Base-by-base conservation (phyloP, 2,329 filamentous ascomycete genomes). In the Fusarium robinianum region DNA sequence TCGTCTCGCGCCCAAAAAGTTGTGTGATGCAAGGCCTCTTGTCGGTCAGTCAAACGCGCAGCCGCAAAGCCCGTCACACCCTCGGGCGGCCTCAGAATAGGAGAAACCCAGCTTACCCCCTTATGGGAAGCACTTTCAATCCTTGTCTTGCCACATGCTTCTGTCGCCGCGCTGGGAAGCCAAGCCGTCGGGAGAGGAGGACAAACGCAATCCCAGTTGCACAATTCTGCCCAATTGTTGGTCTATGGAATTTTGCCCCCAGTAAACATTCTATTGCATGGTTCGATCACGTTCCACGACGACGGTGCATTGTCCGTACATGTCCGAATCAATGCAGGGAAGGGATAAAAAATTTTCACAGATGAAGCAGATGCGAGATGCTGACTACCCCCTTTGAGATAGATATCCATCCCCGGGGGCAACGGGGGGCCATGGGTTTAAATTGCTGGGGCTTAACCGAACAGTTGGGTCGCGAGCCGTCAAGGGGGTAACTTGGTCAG, bases 361-460 rank as follows among this genome's bases (percentile, higher is more conserved):
- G n/a, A n/a, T n/a, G n/a, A n/a, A n/a, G n/a, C 32, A 21, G 18
- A 34, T 24, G 30, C 30, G 27, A 17, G n/a, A n/a, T n/a, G n/a
- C n/a, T n/a, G n/a, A n/a, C n/a, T n/a, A n/a, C n/a, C n/a, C n/a
- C n/a, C n/a, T n/a, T n/a, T n/a, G n/a, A n/a, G n/a, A n/a, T n/a
- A n/a, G n/a, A n/a, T 17, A 24, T 17, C 26, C 6, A 16, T 21
- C 37, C 34, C 22, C 5, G 14, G 18, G 24, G 23, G 5, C 16
- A 41, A 32, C 37, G 35, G 34, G 32, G n/a, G n/a, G n/a, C n/a
- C 22, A 22, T 37, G 39, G 53, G 60, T 60, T 48, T n/a, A n/a
- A 61, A 60, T 60, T 61, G 48, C 41, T 33, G 42, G 52, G n/a
- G 46, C 52, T 47, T 46, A 57, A 55, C 57, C 57, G 50, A 53